These are phyloP conservation scores for Anaeramoeba ignava DNA, from an alignment of 78 protist species.

Conservation along the genomic window DNA sequence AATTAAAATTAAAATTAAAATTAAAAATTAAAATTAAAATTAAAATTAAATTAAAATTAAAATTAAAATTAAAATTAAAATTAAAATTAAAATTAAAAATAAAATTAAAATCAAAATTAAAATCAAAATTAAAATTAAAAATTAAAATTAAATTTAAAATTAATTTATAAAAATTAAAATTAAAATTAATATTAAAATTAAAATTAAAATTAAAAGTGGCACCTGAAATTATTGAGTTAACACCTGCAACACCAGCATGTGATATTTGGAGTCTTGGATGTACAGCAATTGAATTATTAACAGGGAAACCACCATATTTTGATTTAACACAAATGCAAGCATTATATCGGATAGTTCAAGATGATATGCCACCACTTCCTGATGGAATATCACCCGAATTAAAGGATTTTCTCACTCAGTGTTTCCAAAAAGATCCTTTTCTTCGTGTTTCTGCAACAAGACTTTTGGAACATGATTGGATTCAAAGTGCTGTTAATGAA, in stretches of 20 bases:
- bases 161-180: too few relatives aligned
- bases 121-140: too few relatives aligned
- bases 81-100: too few relatives aligned
- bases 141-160: too few relatives aligned
- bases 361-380: conserved; percentile 85
- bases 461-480: conserved; percentile 67
- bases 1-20: too few relatives aligned
- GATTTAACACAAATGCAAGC: conserved; percentile 88
- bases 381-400: conserved; percentile 61
- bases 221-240: conserved; percentile 82
- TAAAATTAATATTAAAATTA: too few relatives aligned
- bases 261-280: conserved; percentile 93
- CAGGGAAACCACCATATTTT: conserved; percentile 88
- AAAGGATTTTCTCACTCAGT: conserved; percentile 55
- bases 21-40: too few relatives aligned
- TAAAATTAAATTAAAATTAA: too few relatives aligned
- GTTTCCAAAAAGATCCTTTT: conserved; percentile 74
- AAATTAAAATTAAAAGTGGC: conserved; percentile 83
- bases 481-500: too few relatives aligned
- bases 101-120: too few relatives aligned
- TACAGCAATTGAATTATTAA: conserved; percentile 83
- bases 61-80: too few relatives aligned
- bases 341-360: conserved; percentile 84
- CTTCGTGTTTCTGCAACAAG: conserved; percentile 58
- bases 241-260: conserved; percentile 54